A percentile compares a stretch with the other conserved stretches of the same genome.
These are phyloP conservation scores for Fallopia convolvulus DNA, from an alignment of 148 eudicot genomes.

Conservation along the genomic window DNA sequence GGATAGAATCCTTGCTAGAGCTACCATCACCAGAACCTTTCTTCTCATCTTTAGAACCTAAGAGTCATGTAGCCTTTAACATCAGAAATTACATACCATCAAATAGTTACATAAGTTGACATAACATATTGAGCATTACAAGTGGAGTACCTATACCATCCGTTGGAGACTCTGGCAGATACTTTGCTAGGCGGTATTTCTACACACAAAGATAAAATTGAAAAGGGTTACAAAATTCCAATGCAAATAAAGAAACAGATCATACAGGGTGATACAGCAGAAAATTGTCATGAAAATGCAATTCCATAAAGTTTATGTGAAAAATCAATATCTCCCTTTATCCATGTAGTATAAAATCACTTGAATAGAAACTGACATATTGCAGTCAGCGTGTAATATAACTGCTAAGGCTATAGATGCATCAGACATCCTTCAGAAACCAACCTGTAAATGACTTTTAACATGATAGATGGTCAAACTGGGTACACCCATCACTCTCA, in stretches of 20 bases:
- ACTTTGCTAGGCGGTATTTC: slow-evolving; percentile 61
- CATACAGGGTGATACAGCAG: not conserved
- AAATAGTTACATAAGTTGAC: slow-evolving; percentile 12
- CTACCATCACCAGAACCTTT: slow-evolving; percentile 38
- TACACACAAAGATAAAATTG: slow-evolving; percentile 15
- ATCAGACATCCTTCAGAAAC: not conserved
- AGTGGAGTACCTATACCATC: slow-evolving; percentile 33
- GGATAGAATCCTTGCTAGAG: slow-evolving; percentile 36
- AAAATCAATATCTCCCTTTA: not conserved
- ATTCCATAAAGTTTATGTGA: not conserved
- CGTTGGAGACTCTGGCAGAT: slow-evolving; percentile 52
- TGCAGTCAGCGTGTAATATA: not conserved
- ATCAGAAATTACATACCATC: not conserved
- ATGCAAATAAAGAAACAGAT: not conserved
- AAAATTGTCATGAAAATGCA: not conserved
- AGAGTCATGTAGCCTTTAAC: not conserved
- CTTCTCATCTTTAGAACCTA: slow-evolving; percentile 55
- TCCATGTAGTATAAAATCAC: not conserved
- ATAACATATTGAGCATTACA: not conserved
- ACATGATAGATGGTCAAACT: slow-evolving; percentile 75
- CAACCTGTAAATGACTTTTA: slow-evolving; percentile 82
- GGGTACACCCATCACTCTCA: slow-evolving; percentile 74
- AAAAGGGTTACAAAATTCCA: not conserved
- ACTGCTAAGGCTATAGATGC: not conserved
- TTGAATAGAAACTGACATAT: slow-evolving; percentile 2